Percentiles rank a stretch among this genome's conserved stretches.
Evolutionary conservation across 1,284 basidiomycete genomes (phyloP).

Genomic region (Marasmius fiardii): DNA sequence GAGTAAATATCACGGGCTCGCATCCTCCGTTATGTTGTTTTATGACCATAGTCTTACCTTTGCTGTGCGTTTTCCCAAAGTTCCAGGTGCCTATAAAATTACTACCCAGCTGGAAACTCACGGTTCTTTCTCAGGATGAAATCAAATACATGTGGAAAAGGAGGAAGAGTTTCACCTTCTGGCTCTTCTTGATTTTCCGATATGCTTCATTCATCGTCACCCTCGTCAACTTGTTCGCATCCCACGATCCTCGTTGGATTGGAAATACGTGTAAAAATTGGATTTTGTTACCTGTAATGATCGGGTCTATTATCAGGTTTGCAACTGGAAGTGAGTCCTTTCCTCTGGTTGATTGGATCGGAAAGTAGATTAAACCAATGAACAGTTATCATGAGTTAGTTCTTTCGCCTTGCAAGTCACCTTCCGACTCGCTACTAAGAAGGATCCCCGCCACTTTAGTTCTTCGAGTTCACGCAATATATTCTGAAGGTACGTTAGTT

Average conservation of each 20-base stretch:
- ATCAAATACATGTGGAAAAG: background rate
- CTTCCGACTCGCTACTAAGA: background rate
- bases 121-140: background rate
- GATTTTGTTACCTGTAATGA: background rate
- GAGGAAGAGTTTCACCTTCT: background rate
- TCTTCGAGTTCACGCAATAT: background rate
- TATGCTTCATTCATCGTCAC: background rate
- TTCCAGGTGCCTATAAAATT: background rate
- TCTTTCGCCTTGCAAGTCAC: background rate
- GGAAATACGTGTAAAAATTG: background rate
- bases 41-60: background rate
- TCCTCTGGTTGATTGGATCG: background rate
- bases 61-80: background rate
- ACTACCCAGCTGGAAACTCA: background rate
- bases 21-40: background rate
- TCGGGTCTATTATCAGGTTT: background rate
- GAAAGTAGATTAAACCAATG: background rate
- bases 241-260: background rate
- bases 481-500: background rate
- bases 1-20: background rate
- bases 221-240: background rate
- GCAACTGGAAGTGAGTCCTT: background rate
- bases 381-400: background rate
- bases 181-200: background rate
- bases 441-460: background rate